Evolutionary conservation across 495 filamentous ascomycete species (phyloP).

Genomic region (Trichocladium uniseriatum): DNA sequence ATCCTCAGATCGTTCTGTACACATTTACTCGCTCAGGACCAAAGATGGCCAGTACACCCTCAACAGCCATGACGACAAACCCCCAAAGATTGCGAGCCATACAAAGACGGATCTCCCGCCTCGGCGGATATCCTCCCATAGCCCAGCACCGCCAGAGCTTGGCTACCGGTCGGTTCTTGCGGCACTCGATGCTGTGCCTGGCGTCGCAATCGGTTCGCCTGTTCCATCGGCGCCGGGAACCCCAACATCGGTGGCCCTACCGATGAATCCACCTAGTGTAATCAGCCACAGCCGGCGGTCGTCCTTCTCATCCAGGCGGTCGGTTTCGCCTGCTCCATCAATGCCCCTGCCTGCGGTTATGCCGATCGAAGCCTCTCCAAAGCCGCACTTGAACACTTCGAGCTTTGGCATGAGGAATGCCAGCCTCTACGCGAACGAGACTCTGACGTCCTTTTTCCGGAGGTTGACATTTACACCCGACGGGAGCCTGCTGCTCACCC

Average conservation of each 20-base stretch:
- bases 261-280: constrained; percentile 90
- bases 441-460: constrained; percentile 93
- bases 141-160: constrained; percentile 83
- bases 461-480: constrained; percentile 91
- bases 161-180: constrained; percentile 48
- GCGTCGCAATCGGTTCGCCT: constrained; percentile 64
- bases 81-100: constrained; percentile 42
- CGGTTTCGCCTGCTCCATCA: constrained; percentile 90
- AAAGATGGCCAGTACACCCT: constrained; percentile 95
- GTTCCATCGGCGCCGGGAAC: constrained; percentile 91
- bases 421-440: constrained; percentile 94
- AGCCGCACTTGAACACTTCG: constrained; percentile 48
- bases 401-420: constrained; percentile 68
- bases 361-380: constrained; percentile 81
- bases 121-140: constrained; percentile 81
- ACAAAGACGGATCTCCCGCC: constrained; percentile 85
- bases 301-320: constrained; percentile 89
- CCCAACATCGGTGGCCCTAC: constrained; percentile 75
- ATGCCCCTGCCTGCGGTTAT: constrained; percentile 94
- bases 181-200: constrained; percentile 41
- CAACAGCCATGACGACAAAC: constrained; percentile 36
- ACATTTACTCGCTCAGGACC: constrained; percentile 91
- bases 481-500: constrained; percentile 89
- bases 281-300: constrained; percentile 87
- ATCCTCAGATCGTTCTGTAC: constrained; percentile 93